phyloP scores from a whole-genome alignment of 2,329 filamentous ascomycete genomes.

The Diaporthe eres region DNA sequence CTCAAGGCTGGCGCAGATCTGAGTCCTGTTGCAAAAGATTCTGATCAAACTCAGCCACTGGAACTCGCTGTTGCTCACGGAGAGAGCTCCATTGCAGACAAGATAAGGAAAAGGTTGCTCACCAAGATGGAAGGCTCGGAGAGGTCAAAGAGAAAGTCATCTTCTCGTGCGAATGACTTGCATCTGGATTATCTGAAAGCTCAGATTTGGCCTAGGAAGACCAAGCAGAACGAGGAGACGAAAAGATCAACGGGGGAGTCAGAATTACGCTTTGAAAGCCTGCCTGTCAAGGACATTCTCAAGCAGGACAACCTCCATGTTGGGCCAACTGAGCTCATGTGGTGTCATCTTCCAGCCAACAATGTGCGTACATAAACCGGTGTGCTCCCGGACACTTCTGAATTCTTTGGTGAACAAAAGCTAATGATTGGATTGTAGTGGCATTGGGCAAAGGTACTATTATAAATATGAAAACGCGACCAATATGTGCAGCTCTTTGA shows the following conservation, averaged over 20 bases:
- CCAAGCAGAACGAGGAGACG: background rate
- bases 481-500: background rate
- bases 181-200: background rate
- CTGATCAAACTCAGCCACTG: background rate
- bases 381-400: background rate
- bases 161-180: background rate
- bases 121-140: background rate
- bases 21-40: background rate
- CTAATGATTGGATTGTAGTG: conserved; percentile 15
- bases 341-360: conserved; percentile 18
- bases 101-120: background rate
- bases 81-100: background rate
- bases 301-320: background rate
- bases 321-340: background rate
- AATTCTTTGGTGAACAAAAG: background rate
- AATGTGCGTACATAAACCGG: background rate
- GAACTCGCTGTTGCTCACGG: background rate
- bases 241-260: background rate
- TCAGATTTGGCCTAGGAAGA: background rate
- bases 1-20: background rate
- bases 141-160: background rate
- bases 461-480: background rate
- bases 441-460: conserved; percentile 17
- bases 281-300: background rate
- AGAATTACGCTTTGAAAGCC: background rate